Evolutionary conservation across 2,329 filamentous ascomycete species (phyloP), one percentile per base, ranked within the genome.

Genomic region (Tolypocladium capitatum): DNA sequence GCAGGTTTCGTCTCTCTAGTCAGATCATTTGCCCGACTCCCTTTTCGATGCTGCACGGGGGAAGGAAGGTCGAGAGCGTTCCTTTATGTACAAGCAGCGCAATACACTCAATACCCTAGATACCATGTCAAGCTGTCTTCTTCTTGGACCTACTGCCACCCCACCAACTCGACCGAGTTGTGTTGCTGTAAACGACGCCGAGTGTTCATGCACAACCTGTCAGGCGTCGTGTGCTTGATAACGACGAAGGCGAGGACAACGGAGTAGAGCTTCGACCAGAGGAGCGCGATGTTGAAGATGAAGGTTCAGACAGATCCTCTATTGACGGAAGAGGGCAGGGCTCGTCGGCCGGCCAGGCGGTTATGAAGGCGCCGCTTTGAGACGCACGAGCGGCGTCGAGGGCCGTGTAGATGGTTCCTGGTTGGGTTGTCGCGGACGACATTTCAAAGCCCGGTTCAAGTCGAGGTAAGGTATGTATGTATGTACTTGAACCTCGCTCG

Each of bases 301-400:
- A 27, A 5, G 21, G 14, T 9, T 27, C 36, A 11, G 41, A 14
- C 13, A 43, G n/a, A 20, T 43, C 28, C 43, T 44, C 47, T 28
- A 48, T 34, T 42, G 45, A 27, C 21, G 46, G 49, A 36, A 48
- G 52, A 20, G 31, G 36, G 31, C 47, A 56, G 5, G 54, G 52
- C 51, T 62, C 57, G 35, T 58, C 58, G 21, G 53, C 44, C 0
- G 59, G 60, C 60, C 59, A 61, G 27, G 60, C 58, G 14, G 53
- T 53, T 24, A 62, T 50, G 30, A 51, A 57, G 18, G 60, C 59
- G 40, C 60, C 60, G 27, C 48, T 47, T 13, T 48, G 50, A 11
- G 52, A 46, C 28, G 53, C 56, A 11, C 49, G 43, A 9, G 56
- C 60, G 4, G 60, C 60, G 11, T 59, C 53, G 27, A 48, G 36